phyloP scores from a whole-genome alignment of 768 basidiomycete species.

The Collybia sordida region DNA sequence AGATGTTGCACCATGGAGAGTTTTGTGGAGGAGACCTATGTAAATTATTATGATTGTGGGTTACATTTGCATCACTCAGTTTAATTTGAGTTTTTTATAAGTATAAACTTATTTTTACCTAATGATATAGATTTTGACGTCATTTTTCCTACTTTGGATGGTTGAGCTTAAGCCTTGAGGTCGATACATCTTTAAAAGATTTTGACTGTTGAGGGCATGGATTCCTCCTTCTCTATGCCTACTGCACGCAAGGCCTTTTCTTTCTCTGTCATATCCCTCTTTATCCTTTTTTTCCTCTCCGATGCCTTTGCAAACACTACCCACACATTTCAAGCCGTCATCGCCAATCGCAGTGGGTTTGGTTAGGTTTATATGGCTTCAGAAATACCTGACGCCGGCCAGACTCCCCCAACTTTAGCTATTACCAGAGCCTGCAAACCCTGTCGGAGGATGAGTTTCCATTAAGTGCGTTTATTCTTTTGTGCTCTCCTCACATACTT shows the following conservation, averaged over 20 bases:
- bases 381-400: constrained; percentile 1
- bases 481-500: not conserved
- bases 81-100: no score
- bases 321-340: not conserved
- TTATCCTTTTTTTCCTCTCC: constrained; percentile 44
- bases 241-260: constrained; percentile 24
- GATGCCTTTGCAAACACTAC: constrained; percentile 22
- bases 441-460: constrained; percentile 54
- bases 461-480: constrained; percentile 34
- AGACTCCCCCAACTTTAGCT: constrained; percentile 59
- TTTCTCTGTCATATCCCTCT: constrained; percentile 34
- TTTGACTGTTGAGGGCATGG: no score
- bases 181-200: no score
- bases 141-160: no score
- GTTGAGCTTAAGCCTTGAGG: no score
- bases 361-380: not conserved
- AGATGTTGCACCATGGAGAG: no score
- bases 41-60: no score
- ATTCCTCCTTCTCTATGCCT: constrained; percentile 7
- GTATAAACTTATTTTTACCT: no score
- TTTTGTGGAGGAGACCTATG: no score
- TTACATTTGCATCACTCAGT: no score
- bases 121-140: no score
- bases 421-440: constrained; percentile 40
- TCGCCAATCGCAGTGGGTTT: constrained; percentile 8